Base-by-base conservation (phyloP, 495 filamentous ascomycete genomes). In the Aspergillus carlsbadensis region DNA sequence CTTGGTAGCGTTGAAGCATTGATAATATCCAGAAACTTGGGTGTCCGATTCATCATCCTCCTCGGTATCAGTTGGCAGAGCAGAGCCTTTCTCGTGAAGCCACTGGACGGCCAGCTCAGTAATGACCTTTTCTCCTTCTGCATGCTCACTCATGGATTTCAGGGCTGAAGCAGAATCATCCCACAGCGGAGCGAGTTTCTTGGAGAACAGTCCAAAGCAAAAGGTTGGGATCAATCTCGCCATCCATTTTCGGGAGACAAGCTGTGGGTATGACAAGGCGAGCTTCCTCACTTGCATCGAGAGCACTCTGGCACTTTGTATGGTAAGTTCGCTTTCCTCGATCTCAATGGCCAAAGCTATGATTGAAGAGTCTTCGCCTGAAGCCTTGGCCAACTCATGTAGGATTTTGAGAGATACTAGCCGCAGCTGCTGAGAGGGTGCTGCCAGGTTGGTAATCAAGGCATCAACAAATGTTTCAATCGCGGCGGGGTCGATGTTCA, bases 261-360 rank as follows among this genome's bases (percentile, higher is more conserved):
- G 63, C 68, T 74, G 67, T 52, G 82, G 64, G 71, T 84, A 89
- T 62, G 87, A 60, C 54, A 81, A 65, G 43, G 84, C 76, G 29
- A 98, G 80, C 60, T 88, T 91, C 33, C 94, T 87, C 37, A 95
- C 81, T 52, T 93, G 86, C 79, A 97, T 93, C 7, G 90, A 84
- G 15, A 94, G 75, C 2, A 83, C 80, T 15, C 94, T 82, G 37
- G 82, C 80, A 29, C 86, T 91, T 50, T 94, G 83, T 4, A 97
- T 66, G 51, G 84, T 84, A 18, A 96, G 67, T 5, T 87, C 83
- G n/a, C 84, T 87, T 45, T 89, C 78, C 67, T 98, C 93, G 20
- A 91, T 82, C 54, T 88, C 81, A 7, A 89, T 70, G 11, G 84
- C 83, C 10, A 78, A 61, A 5, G 70, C 65, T 22, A 87, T 65